These are phyloP conservation scores for Aureobasidium mangrovei DNA, from an alignment of 2,329 filamentous ascomycete species.

Conservation along the genomic window DNA sequence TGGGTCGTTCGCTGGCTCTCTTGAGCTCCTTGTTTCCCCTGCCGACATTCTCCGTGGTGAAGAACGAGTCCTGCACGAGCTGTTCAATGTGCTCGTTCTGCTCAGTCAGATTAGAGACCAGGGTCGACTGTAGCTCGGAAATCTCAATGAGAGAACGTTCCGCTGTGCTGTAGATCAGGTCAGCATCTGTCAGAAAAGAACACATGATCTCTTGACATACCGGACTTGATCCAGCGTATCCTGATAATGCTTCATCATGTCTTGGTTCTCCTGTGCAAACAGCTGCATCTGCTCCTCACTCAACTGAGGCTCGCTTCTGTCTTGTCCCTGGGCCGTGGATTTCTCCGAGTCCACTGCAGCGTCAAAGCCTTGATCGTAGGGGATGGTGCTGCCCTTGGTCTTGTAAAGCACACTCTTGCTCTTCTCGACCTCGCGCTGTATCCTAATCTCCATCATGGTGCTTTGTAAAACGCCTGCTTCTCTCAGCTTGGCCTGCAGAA, in stretches of 20 bases:
- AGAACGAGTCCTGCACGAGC: conserved; percentile 72
- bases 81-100: conserved; percentile 87
- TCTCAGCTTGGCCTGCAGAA: conserved; percentile 65
- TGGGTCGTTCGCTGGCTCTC: conserved; percentile 55
- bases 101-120: conserved; percentile 74
- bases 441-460: conserved; percentile 83
- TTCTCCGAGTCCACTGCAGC: neutral
- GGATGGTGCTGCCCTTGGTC: conserved; percentile 32
- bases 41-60: conserved; percentile 77
- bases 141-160: conserved; percentile 91
- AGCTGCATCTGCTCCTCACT: conserved; percentile 74
- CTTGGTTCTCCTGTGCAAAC: conserved; percentile 87
- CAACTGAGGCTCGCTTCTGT: conserved; percentile 10
- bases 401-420: conserved; percentile 78
- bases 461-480: conserved; percentile 70
- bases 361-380: conserved; percentile 6
- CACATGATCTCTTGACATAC: conserved; percentile 43
- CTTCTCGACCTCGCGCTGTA: conserved; percentile 80
- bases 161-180: conserved; percentile 54
- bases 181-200: neutral
- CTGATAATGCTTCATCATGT: conserved; percentile 89
- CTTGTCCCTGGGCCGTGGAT: conserved; percentile 3
- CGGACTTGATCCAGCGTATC: conserved; percentile 89
- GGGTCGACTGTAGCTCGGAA: conserved; percentile 78
- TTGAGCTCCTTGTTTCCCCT: conserved; percentile 88